These are phyloP conservation scores for Kalaharituber pfeilii DNA, from an alignment of 2,329 filamentous ascomycete species.

Conservation along the genomic window DNA sequence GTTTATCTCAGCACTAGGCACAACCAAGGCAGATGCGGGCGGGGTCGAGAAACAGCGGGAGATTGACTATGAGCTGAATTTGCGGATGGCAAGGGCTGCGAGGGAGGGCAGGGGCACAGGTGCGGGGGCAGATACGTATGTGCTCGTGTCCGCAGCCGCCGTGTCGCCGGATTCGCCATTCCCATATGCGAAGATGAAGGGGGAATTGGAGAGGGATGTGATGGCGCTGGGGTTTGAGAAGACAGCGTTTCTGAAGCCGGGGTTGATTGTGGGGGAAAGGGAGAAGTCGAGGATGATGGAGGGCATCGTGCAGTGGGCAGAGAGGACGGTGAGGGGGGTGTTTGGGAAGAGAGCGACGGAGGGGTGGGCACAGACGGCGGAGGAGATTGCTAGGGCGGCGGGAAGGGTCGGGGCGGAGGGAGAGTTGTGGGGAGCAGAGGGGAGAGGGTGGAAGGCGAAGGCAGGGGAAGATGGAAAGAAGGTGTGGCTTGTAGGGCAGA, in stretches of 20 bases:
- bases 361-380: slow-evolving; percentile 52
- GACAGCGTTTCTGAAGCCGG: slow-evolving; percentile 56
- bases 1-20: slow-evolving; percentile 68
- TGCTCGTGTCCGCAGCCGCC: slow-evolving; percentile 49
- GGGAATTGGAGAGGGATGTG: slow-evolving; percentile 65
- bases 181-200: slow-evolving; percentile 57
- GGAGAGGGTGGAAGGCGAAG: slow-evolving; percentile 29
- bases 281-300: slow-evolving; percentile 44
- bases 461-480: slow-evolving; percentile 34
- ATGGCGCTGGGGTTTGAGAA: slow-evolving; percentile 57
- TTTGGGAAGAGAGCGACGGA: slow-evolving; percentile 41
- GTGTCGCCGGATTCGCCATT: slow-evolving; percentile 38
- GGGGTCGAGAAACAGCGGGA: slow-evolving; percentile 64
- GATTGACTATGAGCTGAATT: slow-evolving; percentile 74
- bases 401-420: slow-evolving; percentile 43
- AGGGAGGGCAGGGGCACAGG: too few relatives aligned
- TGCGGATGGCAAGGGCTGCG: slow-evolving; percentile 58
- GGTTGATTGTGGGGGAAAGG: slow-evolving; percentile 55
- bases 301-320: slow-evolving; percentile 39
- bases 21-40: slow-evolving; percentile 58
- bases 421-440: slow-evolving; percentile 37
- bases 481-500: slow-evolving; percentile 42
- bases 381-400: slow-evolving; percentile 52
- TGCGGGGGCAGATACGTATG: slow-evolving; percentile 56
- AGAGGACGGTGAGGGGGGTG: slow-evolving; percentile 29